Percentiles rank a stretch among this genome's conserved stretches.
Conservation (phyloP, 805 yeast genomes). For the Blastobotrys attinorum region DNA sequence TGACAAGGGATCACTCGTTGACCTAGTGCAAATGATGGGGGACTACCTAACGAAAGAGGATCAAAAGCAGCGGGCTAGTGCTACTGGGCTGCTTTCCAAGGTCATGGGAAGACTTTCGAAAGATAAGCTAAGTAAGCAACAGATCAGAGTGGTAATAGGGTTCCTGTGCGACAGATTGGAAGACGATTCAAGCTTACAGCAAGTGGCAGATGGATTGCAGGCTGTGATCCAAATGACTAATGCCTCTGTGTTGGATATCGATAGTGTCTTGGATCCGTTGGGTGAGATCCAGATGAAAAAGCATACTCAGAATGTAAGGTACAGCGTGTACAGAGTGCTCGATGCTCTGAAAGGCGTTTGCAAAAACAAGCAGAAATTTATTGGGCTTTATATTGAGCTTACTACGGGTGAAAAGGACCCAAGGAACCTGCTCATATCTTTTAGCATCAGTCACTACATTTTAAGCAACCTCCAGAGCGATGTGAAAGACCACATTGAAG, state of each 20-base stretch:
- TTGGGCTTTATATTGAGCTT: constrained; percentile 54
- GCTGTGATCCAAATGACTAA: constrained; percentile 46
- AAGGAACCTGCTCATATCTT: constrained; percentile 66
- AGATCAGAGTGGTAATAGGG: constrained; percentile 28
- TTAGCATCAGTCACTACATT: constrained; percentile 45
- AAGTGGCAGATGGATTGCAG: constrained; percentile 46
- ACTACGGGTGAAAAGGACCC: constrained; percentile 95
- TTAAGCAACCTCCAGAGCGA: constrained; percentile 34
- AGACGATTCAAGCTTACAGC: constrained; percentile 48
- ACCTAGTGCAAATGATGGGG: constrained; percentile 53
- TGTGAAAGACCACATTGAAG: constrained; percentile 42
- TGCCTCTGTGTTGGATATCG: constrained; percentile 31
- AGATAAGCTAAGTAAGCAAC: constrained; percentile 30
- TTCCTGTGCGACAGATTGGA: constrained; percentile 63
- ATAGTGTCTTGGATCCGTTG: constrained; percentile 24
- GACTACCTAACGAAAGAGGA: constrained; percentile 55
- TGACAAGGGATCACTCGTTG: constrained; percentile 35
- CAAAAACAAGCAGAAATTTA: constrained; percentile 33
- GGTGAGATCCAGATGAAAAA: constrained; percentile 28
- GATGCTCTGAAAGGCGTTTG: constrained; percentile 9
- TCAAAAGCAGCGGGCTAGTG: constrained; percentile 37
- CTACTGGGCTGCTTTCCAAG: constrained; percentile 37
- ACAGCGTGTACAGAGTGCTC: constrained; percentile 47
- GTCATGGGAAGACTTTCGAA: constrained; percentile 28
- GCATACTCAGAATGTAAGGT: constrained; percentile 36